Evolutionary conservation across 2,329 filamentous ascomycete genomes (phyloP), one percentile per base, ranked within the genome.

Genomic region (Cladosporium velox): DNA sequence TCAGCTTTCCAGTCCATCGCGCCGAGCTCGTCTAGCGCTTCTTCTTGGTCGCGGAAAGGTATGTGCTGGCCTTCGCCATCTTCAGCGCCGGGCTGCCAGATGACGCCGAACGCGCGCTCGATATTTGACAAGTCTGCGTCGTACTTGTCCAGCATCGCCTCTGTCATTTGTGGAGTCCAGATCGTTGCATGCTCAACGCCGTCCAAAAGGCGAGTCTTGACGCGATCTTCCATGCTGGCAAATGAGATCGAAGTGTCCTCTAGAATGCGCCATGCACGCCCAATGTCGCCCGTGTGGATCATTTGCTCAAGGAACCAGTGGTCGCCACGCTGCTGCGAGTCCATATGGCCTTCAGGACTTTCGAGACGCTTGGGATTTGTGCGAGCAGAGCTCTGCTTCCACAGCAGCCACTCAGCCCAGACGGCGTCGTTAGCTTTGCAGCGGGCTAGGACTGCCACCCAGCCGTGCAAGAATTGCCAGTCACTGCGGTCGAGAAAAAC

Each of bases 231-330:
- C 30, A 74, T 67, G 12, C 35, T 59, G 1, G 52, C 54, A 52
- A 77, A 74, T 1, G 67, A 44, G 1, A 75, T 66, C 0, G 64
- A 67, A 0, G 70, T 70, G 26, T 76, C 72, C 12, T 67, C 64
- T 10, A 77, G 47, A 3, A 77, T 70, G 35, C 67, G 21, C 76
- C 76, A 78, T 3, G 75, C 76, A 41, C 66, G 65, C 38, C 69
- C 54, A 18, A 74, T 55, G 24, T 75, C 75, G 18, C 73, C 76
- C 10, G 73, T 65, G 55, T 69, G 67, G 0, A 70, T 65, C 69
- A 77, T 73, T 63, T 77, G 74, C 67, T 77, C 76, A 11, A 77
- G 35, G 62, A 77, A 78, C 73, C 74, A 76, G 60, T 72, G 70
- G 59, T 77, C 75, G 2, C 76, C 75, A 49, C 75, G 71, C 28